These are phyloP conservation scores for Penicillium fimorum DNA, from an alignment of 495 filamentous ascomycete species.

Conservation along the genomic window DNA sequence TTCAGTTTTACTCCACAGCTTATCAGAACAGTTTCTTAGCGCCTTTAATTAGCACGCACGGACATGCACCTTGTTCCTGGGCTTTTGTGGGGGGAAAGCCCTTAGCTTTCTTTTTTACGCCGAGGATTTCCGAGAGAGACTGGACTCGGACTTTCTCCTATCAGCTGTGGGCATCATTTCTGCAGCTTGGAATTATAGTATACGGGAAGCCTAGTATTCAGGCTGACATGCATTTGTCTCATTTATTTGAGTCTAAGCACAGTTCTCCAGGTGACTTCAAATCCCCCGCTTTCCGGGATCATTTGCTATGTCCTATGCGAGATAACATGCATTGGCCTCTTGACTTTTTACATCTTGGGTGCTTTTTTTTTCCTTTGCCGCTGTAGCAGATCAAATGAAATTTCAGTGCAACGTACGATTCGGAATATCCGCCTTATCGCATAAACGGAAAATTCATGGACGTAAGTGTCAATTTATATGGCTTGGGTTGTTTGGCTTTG, in stretches of 20 bases:
- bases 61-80: neutral
- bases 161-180: too few species aligned
- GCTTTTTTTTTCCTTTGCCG: conserved; percentile 1
- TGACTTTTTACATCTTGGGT: neutral
- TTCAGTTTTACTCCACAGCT: conserved; percentile 14
- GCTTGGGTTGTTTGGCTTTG: too few species aligned
- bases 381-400: neutral
- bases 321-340: neutral
- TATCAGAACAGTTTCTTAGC: neutral
- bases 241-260: neutral
- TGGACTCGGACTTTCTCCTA: too few species aligned
- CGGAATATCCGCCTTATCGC: too few species aligned
- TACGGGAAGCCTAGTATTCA: too few species aligned
- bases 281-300: conserved; percentile 3
- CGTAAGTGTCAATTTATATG: too few species aligned
- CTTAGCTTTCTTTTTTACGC: neutral
- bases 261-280: neutral
- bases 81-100: neutral
- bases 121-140: too few species aligned
- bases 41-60: too few species aligned
- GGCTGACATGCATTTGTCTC: too few species aligned
- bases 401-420: neutral
- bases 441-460: too few species aligned
- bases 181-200: too few species aligned
- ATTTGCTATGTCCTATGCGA: neutral